Base-by-base conservation (phyloP, 78 protist genomes). In the Dictyostelium intermedium region DNA sequence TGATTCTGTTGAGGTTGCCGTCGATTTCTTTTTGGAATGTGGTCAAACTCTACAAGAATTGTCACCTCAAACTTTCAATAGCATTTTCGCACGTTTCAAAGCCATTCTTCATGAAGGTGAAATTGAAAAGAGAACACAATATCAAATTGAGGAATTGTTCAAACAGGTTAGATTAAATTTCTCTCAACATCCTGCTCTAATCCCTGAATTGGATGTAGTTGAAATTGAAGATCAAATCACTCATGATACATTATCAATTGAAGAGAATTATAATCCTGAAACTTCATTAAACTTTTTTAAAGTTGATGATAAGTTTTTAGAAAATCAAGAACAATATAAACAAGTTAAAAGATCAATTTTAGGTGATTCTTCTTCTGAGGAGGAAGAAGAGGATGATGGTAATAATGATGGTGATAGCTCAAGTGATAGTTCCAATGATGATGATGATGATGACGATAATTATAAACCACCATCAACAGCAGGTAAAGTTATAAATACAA, bases 141-240 rank as follows among this genome's bases (percentile, higher is more conserved):
- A 98, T 93, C 84, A 96, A 95, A 97, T 99, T 47, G 99, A 98
- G 35, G 95, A 79, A 0, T 91, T 98, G 20, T 96, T 98, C 39
- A 96, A 89, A 56, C 66, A 87, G 63, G 82, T 98, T 60, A 93
- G 98, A 83, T 56, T 34, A 5, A 34, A 25, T 18, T 98, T 97
- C 73, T 45, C 89, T 35, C 97, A 83, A 9, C 41, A 76, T 81
- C 98, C 98, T 6, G 89, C 86, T 20, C 30, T 98, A 14, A 63
- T 78, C 10, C 93, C 96, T 3, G 99, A 96, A 20, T 92, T 99
- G 53, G 99, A 99, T 61, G 81, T 99, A 1, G 99, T 99, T n/a
- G 99, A 98, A 27, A 93, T 93, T 50, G 99, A 98, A 1, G 99
- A 98, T 43, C 99, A 98, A 45, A 96, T 98, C 92, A 98, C 98